phyloP scores from a whole-genome alignment of 2,329 filamentous ascomycete species.

The Epichloe gansuensis region DNA sequence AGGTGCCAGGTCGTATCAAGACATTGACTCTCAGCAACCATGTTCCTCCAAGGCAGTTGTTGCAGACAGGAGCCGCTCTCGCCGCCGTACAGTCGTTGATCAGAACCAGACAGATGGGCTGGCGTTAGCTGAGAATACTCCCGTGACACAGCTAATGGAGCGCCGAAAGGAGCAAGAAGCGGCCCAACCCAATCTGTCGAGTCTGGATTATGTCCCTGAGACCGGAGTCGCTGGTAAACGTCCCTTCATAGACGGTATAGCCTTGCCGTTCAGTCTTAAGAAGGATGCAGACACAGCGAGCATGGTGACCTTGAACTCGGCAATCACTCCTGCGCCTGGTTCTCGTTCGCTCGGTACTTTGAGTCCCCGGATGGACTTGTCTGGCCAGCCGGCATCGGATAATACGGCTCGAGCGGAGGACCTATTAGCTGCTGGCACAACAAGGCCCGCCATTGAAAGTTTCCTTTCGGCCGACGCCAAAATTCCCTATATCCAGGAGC shows the following conservation, averaged over 20 bases:
- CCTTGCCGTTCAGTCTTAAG: slow-evolving; percentile 59
- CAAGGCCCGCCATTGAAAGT: slow-evolving; percentile 32
- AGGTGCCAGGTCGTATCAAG: slow-evolving; percentile 29
- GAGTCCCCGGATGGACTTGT: slow-evolving; percentile 1
- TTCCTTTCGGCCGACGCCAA: slow-evolving; percentile 38
- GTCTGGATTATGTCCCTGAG: slow-evolving; percentile 29
- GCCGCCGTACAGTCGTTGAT: slow-evolving; percentile 35
- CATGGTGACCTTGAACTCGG: slow-evolving; percentile 52
- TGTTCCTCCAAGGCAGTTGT: slow-evolving; percentile 11
- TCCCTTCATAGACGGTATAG: slow-evolving; percentile 55
- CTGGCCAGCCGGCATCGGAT: neutral
- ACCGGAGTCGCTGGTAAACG: slow-evolving; percentile 47
- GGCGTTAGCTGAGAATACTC: slow-evolving; percentile 25
- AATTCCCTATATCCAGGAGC: slow-evolving; percentile 19
- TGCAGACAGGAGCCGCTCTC: slow-evolving; percentile 28
- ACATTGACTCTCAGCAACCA: slow-evolving; percentile 27
- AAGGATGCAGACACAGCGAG: slow-evolving; percentile 54
- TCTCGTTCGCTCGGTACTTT: slow-evolving; percentile 22
- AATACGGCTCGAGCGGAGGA: slow-evolving; percentile 7
- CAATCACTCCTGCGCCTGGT: slow-evolving; percentile 16
- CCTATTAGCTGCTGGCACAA: slow-evolving; percentile 4
- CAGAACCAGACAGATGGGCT: slow-evolving; percentile 33
- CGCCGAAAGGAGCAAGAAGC: slow-evolving; percentile 27
- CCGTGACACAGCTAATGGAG: slow-evolving; percentile 31
- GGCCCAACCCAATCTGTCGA: slow-evolving; percentile 30